These are phyloP conservation scores for Fusarium equiseti DNA, from an alignment of 2,329 filamentous ascomycete genomes.

Conservation along the genomic window DNA sequence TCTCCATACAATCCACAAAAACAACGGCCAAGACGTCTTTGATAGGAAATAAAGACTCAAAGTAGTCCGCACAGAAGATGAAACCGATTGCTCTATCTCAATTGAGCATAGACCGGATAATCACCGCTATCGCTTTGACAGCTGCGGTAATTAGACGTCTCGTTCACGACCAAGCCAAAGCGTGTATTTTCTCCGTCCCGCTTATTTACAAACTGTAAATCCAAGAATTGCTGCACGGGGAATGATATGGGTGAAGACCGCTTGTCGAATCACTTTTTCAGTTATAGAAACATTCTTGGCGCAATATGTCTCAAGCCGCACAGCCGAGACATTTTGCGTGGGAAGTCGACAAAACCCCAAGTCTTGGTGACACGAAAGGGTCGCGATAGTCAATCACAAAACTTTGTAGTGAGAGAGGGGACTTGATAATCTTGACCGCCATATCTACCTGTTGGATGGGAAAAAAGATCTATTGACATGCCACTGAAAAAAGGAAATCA, in stretches of 20 bases:
- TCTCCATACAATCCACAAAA: not conserved
- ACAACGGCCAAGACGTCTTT: not conserved
- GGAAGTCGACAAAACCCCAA: not conserved
- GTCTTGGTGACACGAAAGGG: not conserved
- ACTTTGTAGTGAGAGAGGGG: no score
- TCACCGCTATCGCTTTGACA: not conserved
- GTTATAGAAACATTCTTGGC: not conserved
- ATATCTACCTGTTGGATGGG: no score
- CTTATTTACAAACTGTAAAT: not conserved
- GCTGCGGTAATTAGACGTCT: not conserved
- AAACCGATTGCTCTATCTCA: not conserved
- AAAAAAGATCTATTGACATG: no score
- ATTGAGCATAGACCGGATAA: not conserved
- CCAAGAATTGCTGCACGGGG: no score
- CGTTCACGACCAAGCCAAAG: accelerated
- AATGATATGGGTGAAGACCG: not conserved
- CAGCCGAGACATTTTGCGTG: not conserved
- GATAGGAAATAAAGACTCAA: not conserved
- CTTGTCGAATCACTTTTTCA: no score
- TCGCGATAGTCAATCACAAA: no score
- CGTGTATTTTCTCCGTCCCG: not conserved
- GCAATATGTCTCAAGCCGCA: not conserved
- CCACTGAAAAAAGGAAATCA: no score
- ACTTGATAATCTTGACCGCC: no score
- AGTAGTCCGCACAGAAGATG: not conserved